Conservation (phyloP, 208 protist species). For the Leptomonas pyrrhocoris region DNA sequence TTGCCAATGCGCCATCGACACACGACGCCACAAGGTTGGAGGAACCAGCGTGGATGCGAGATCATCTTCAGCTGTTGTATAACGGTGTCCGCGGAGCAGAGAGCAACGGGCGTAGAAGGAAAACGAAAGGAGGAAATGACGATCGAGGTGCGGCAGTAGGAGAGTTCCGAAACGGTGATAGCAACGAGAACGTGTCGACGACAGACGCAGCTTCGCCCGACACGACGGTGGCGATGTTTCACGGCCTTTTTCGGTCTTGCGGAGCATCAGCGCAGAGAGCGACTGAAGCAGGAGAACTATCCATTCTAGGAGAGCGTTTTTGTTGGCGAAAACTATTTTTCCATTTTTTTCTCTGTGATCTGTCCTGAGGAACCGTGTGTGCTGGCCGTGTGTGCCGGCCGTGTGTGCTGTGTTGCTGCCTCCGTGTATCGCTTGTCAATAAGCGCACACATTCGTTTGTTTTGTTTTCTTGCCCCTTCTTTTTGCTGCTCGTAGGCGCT, state of each 20-base stretch:
- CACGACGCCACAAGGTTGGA: neutral
- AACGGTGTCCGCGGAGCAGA: neutral
- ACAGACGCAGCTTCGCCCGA: neutral
- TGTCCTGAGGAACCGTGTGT: too few relatives aligned
- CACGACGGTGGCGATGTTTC: slow-evolving; percentile 1
- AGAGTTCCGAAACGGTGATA: too few relatives aligned
- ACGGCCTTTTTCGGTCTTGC: slow-evolving; percentile 8
- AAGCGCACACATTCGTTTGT: too few relatives aligned
- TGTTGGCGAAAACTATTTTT: slow-evolving; percentile 1
- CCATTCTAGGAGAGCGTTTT: neutral
- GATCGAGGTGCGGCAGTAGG: too few relatives aligned
- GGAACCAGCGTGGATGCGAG: slow-evolving; percentile 1
- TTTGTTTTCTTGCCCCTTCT: slow-evolving; percentile 9
- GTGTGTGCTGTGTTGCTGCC: neutral
- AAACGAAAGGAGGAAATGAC: too few relatives aligned
- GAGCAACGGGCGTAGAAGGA: neutral
- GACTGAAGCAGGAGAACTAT: neutral
- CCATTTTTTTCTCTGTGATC: neutral
- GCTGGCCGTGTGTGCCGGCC: neutral
- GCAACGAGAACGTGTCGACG: too few relatives aligned
- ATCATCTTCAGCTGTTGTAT: slow-evolving; percentile 3
- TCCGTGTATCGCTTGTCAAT: too few relatives aligned
- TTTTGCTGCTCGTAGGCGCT: slow-evolving; percentile 6
- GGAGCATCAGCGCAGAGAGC: neutral
- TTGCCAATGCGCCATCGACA: neutral